Base-by-base conservation (phyloP, 768 basidiomycete species). In the Termitomyces eurrhizus region DNA sequence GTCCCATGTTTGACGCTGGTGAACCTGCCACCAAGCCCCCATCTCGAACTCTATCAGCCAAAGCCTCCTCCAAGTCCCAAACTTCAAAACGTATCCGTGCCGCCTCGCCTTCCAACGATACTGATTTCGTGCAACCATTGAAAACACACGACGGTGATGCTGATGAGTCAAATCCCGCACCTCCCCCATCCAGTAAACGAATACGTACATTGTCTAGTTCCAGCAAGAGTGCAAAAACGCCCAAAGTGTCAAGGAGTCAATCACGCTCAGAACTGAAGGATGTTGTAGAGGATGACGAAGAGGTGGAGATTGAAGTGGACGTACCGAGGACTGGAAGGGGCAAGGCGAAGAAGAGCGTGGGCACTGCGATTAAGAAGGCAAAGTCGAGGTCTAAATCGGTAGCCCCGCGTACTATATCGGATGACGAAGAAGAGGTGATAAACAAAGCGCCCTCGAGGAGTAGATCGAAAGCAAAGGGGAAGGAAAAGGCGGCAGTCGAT, bases 81-180 rank as follows among this genome's bases (percentile, higher is more conserved):
- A 51, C 57, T 39, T 56, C 68, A 3, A 77, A 73, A 66, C 70
- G 44, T 60, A 50, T 57, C 62, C 62, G 76, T 67, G 49, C 73
- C 66, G 56, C 68, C 63, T 64, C 67, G 59, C 24, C 68, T 68
- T 32, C 66, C 0, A 64, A 74, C 71, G 70, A 75, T 57, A 67
- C 69, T 44, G 78, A 79, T 45, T 53, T 72, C n/a, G 44, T 75
- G 33, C 64, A 76, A 61, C 75, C 77, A 11, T 75, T 73, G 9
- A 79, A 79, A 67, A 75, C 70, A 4, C 68, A 75, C 49, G 80
- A 80, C 58, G 77, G 76, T 9, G 71, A 78, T 58, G 70, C 60
- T 13, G 59, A 60, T 33, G 60, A 64, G 45, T 41, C 66, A 41
- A 64, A 52, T 67, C 62, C 57, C 62, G 64, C 14, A 53, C 66